Percentiles rank a stretch among this genome's conserved stretches.
phyloP scores from a whole-genome alignment of 2,329 filamentous ascomycete species.

The Alternaria longipes region DNA sequence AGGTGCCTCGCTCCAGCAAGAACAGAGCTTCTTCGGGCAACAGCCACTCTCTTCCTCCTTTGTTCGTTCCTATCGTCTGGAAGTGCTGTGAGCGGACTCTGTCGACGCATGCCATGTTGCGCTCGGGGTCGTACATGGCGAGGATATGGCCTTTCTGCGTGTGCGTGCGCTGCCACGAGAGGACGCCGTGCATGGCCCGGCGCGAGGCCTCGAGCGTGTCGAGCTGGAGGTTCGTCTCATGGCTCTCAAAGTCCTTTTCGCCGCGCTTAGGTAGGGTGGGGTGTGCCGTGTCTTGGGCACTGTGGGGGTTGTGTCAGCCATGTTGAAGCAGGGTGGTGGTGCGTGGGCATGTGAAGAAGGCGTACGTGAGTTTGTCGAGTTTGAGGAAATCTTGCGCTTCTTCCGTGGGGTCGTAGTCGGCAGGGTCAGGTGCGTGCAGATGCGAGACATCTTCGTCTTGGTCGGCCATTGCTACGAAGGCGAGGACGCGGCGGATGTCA shows the following conservation, averaged over 20 bases:
- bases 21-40: slow-evolving; percentile 92
- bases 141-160: slow-evolving; percentile 70
- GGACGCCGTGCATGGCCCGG: slow-evolving; percentile 86
- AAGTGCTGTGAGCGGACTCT: slow-evolving; percentile 76
- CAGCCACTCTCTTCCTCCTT: slow-evolving; percentile 72
- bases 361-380: slow-evolving; percentile 66
- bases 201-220: slow-evolving; percentile 81
- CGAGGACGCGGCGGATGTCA: background rate
- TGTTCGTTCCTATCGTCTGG: slow-evolving; percentile 74
- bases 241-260: slow-evolving; percentile 96
- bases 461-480: slow-evolving; percentile 38
- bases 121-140: slow-evolving; percentile 77
- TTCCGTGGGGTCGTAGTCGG: slow-evolving; percentile 69
- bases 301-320: slow-evolving; percentile 21
- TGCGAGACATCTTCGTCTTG: slow-evolving; percentile 48
- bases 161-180: slow-evolving; percentile 80
- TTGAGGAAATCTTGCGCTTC: slow-evolving; percentile 89
- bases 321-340: background rate
- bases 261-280: slow-evolving; percentile 83
- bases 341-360: slow-evolving; percentile 14
- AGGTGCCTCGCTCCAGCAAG: slow-evolving; percentile 82
- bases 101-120: slow-evolving; percentile 69
- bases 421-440: slow-evolving; percentile 32
- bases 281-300: slow-evolving; percentile 33
- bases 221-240: slow-evolving; percentile 84